These are phyloP conservation scores for Trichoderma atroviride DNA, from an alignment of 2,329 filamentous ascomycete genomes.

Conservation along the genomic window DNA sequence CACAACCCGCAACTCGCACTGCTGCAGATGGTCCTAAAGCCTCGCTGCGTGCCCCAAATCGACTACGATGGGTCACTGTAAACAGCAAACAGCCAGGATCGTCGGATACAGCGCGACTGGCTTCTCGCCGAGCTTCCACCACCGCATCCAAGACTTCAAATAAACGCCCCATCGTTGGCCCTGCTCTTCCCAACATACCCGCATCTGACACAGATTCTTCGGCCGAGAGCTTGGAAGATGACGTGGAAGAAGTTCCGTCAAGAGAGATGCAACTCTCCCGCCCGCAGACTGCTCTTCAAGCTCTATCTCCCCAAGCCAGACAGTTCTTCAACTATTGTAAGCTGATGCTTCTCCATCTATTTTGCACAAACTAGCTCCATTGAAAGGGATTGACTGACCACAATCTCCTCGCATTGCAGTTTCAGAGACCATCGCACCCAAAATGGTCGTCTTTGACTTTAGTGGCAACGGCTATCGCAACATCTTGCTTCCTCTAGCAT, in stretches of 20 bases:
- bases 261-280: not conserved
- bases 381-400: not conserved
- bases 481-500: constrained; percentile 15
- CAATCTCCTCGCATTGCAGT: not conserved
- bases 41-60: not conserved
- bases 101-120: not conserved
- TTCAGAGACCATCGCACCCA: constrained; percentile 18
- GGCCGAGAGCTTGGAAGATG: not conserved
- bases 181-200: not conserved
- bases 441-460: constrained; percentile 21
- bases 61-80: constrained; percentile 15
- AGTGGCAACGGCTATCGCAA: constrained; percentile 20
- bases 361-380: not conserved
- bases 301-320: constrained; percentile 14
- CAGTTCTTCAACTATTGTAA: constrained; percentile 18
- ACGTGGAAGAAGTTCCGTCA: constrained; percentile 4
- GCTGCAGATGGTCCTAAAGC: not conserved
- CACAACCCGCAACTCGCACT: not conserved
- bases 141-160: not conserved
- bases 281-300: constrained; percentile 3
- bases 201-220: not conserved
- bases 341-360: not conserved
- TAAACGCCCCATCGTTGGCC: not conserved
- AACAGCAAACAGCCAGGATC: constrained; percentile 14
- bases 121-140: not conserved